Evolutionary conservation across 2,329 filamentous ascomycete species (phyloP), one percentile per base, ranked within the genome.

Genomic region (Leptosphaerulina australis): DNA sequence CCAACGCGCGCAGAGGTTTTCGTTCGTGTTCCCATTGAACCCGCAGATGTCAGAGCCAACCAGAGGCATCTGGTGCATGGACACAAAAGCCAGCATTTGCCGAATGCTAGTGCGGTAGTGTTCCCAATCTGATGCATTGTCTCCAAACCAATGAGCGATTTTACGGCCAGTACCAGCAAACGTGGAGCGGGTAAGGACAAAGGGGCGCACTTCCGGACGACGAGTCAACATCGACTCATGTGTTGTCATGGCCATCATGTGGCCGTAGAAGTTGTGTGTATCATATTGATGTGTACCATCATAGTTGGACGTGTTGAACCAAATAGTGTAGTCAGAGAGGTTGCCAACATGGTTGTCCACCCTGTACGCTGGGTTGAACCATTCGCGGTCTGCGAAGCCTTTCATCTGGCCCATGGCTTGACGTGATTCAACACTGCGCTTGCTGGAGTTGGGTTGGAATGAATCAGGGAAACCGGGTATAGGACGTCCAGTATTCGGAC

Each of bases 231-330:
- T 88, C 1, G 88, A 85, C 10, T 79, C 71, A 43, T 83, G 81
- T 0, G 86, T 88, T 4, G 82, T 76, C 14, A 78, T 73, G 1
- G 85, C 87, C 88, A 91, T 92, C 84, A 90, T 79, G 62, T 83
- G 82, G 1, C 89, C 89, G 68, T 89, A 91, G 1, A 91, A 71
- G 60, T 91, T 91, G 69, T 92, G 89, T 0, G 85, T 88, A 59
- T 92, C 89, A 64, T 89, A 90, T 69, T 88, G 83, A 15, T 79
- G 77, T 28, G 85, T 74, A 1, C 87, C 87, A 50, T 88, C 85
- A 31, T 83, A 79, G 67, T 90, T 87, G 7, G 86, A 79, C 7
- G 90, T 73, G 63, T 90, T 82, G 0, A 87, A 88, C 56, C 83
- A 79, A 44, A 90, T 81, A 0, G 88, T 79, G 37, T 64, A 63